Percentiles rank a stretch among this genome's conserved stretches.
Evolutionary conservation across 176 grass and related monocot genomes (phyloP).

Genomic region (Avena atlantica): DNA sequence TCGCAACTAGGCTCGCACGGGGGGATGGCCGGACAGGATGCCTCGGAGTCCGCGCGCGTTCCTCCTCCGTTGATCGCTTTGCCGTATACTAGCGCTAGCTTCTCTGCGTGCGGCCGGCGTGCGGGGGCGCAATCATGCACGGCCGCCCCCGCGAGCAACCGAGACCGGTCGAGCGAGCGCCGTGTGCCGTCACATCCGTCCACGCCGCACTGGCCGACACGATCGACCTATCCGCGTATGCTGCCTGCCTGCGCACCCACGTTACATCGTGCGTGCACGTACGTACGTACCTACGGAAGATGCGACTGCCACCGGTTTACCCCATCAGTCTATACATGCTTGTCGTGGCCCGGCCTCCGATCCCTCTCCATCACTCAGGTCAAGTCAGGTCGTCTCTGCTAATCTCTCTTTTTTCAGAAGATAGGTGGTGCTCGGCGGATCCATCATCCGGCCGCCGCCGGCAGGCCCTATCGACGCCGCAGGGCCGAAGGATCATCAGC

Average conservation of each 20-base stretch:
- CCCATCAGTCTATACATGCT: background rate
- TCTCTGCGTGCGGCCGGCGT: background rate
- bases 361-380: background rate
- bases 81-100: background rate
- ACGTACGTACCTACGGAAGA: background rate
- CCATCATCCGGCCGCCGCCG: background rate
- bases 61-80: background rate
- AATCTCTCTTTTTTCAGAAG: background rate
- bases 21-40: background rate
- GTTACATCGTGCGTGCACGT: background rate
- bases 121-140: slow-evolving; percentile 6
- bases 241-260: background rate
- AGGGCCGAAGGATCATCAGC: background rate
- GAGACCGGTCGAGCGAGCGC: background rate
- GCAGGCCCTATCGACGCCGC: background rate
- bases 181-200: background rate
- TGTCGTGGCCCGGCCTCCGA: background rate
- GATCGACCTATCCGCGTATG: background rate
- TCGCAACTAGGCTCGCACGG: background rate
- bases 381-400: background rate
- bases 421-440: background rate
- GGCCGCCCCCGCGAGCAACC: background rate
- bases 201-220: background rate
- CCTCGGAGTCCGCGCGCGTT: slow-evolving; percentile 2
- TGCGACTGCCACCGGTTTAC: background rate